A percentile compares a stretch with the other conserved stretches of the same genome.
Conservation (phyloP, 768 basidiomycete genomes). For the Porphyrellus cyaneotinctus region DNA sequence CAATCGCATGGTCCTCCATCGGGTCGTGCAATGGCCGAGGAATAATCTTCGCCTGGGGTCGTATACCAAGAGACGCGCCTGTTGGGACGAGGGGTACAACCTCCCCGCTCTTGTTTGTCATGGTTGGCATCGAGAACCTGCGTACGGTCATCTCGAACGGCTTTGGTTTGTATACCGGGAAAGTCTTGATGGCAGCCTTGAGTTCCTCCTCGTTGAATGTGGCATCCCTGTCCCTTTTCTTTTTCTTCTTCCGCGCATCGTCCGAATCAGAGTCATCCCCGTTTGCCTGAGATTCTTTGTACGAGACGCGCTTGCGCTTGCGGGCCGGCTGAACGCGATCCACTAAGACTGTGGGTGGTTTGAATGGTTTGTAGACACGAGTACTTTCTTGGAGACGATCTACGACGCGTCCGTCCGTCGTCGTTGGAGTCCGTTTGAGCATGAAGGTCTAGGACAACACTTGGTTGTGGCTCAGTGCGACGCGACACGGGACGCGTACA, state of each 20-base stretch:
- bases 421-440: conserved; percentile 68
- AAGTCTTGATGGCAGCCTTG: conserved; percentile 59
- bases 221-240: conserved; percentile 61
- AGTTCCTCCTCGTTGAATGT: conserved; percentile 61
- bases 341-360: conserved; percentile 53
- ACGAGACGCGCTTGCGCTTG: conserved; percentile 86
- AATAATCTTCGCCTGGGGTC: conserved; percentile 72
- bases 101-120: conserved; percentile 68
- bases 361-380: conserved; percentile 78
- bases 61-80: conserved; percentile 77
- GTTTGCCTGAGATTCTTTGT: conserved; percentile 65
- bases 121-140: conserved; percentile 81
- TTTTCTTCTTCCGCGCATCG: conserved; percentile 49
- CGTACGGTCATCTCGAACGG: conserved; percentile 59
- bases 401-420: conserved; percentile 61
- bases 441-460: conserved; percentile 36
- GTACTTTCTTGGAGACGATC: conserved; percentile 68
- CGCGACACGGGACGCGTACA: conserved; percentile 8
- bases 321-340: conserved; percentile 63
- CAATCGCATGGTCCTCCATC: conserved; percentile 97
- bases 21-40: conserved; percentile 96
- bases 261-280: conserved; percentile 58
- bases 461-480: background rate
- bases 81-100: conserved; percentile 52
- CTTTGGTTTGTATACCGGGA: conserved; percentile 78